Base-by-base conservation (phyloP, 1,139 yeast genomes). In the Pichia sp. region DNA sequence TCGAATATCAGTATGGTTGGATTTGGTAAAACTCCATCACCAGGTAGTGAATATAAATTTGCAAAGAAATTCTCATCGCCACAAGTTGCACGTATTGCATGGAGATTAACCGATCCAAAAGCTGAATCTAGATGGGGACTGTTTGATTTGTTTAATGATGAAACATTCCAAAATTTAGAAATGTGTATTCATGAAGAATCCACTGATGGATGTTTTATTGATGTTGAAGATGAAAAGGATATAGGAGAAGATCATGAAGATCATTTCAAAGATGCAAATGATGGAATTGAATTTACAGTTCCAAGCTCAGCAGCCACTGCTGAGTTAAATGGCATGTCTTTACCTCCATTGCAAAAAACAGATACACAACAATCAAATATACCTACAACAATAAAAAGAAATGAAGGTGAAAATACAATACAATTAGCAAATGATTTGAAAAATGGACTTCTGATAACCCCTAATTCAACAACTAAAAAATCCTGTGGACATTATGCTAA, bases 51-150 rank as follows among this genome's bases (percentile, higher is more conserved):
- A 62, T 85, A 81, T 65, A 80, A 80, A 63, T 79, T 81, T 74
- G 89, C 89, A 0, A 74, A 79, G 51, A 81, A 76, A 56, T 84
- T 86, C 67, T 79, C 77, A 44, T 75, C 77, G 44, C 67, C 77
- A 2, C 84, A 84, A 16, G 84, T 84, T 33, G 78, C 90, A 1
- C 74, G 91, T 61, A 82, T 83, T 13, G 90, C 91, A 1, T 85
- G 93, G 91, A 79, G 87, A 64, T 71, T 86, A 53, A 79, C 85
- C 60, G 90, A 85, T 64, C 88, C 89, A 16, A 72, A 79, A 27
- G 71, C 76, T 0, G 63, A 62, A 1, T 70, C 80, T 16, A 73
- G 95, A 55, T 84, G 83, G 65, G 73, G 77, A 27, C 62, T 86
- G 60, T 75, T 75, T 4, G 75, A 74, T 46, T 69, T 86, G 43